A percentile compares a stretch with the other conserved stretches of the same genome.
These are phyloP conservation scores for Hymenoscyphus occultus DNA, from an alignment of 2,329 filamentous ascomycete genomes.

Conservation along the genomic window DNA sequence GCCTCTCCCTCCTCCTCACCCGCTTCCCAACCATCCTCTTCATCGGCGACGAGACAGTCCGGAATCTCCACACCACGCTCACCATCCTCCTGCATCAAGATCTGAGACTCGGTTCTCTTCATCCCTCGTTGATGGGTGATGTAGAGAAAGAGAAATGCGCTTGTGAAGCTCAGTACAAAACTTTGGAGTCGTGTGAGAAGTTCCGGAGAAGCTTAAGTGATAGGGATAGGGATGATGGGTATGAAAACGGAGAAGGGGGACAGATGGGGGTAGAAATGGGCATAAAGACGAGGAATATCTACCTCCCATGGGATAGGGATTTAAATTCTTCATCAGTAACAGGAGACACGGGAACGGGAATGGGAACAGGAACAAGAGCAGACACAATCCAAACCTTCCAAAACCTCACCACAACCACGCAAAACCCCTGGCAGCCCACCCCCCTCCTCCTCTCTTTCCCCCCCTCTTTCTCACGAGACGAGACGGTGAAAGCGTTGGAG, in stretches of 20 bases:
- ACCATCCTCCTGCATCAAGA: constrained; percentile 44
- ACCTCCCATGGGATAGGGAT: constrained; percentile 28
- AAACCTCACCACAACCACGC: constrained; percentile 30
- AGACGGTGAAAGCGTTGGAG: constrained; percentile 37
- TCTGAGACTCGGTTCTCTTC: constrained; percentile 40
- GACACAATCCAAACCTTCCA: constrained; percentile 34
- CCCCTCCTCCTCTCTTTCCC: constrained; percentile 40
- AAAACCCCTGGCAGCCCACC: constrained; percentile 39
- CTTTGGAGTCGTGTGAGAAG: constrained; percentile 32
- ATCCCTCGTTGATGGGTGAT: constrained; percentile 40
- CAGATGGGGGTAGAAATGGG: background rate
- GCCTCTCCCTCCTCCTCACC: constrained; percentile 45
- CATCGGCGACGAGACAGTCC: constrained; percentile 41
- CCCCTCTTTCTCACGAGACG: constrained; percentile 33
- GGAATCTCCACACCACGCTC: constrained; percentile 43
- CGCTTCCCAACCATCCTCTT: constrained; percentile 43
- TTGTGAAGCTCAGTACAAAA: constrained; percentile 43
- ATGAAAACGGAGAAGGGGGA: no score
- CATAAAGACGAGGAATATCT: constrained; percentile 39
- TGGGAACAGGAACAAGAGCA: background rate
- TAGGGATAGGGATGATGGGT: no score
- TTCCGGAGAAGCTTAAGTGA: constrained; percentile 30
- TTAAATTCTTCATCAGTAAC: no score
- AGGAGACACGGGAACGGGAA: no score
- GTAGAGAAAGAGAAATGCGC: constrained; percentile 40